A percentile compares a stretch with the other conserved stretches of the same genome.
Evolutionary conservation across 2,329 filamentous ascomycete genomes (phyloP).

Genomic region (Paecilomyces variotii): DNA sequence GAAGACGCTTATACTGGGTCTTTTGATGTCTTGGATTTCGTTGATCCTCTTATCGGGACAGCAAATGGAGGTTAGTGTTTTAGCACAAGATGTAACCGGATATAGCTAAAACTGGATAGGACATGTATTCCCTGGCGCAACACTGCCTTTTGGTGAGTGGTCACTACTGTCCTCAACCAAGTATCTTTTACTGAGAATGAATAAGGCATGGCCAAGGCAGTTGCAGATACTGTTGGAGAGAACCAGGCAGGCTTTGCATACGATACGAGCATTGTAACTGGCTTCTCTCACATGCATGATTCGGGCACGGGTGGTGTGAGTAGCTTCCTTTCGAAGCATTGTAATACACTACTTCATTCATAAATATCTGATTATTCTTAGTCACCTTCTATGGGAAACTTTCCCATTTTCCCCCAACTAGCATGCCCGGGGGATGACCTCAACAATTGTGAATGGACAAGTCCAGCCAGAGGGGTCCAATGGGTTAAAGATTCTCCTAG

Average conservation of each 20-base stretch:
- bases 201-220: constrained; percentile 47
- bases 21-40: constrained; percentile 25
- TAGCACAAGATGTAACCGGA: neutral
- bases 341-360: constrained; percentile 1
- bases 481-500: constrained; percentile 47
- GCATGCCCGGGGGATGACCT: constrained; percentile 55
- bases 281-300: constrained; percentile 48
- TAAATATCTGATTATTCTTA: constrained; percentile 15
- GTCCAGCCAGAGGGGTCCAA: constrained; percentile 39
- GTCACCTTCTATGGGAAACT: constrained; percentile 61
- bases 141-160: constrained; percentile 43
- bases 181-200: neutral
- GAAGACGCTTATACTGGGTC: neutral
- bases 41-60: constrained; percentile 49
- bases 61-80: constrained; percentile 36
- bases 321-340: neutral
- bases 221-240: constrained; percentile 45
- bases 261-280: constrained; percentile 42
- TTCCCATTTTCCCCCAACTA: constrained; percentile 61
- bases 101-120: constrained; percentile 21
- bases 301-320: constrained; percentile 43
- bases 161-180: neutral
- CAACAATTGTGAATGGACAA: constrained; percentile 54
- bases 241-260: constrained; percentile 52
- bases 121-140: constrained; percentile 52